Percentiles rank a stretch among this genome's conserved stretches.
phyloP scores from a whole-genome alignment of 345 rosid species.

The Hibiscus trionum region DNA sequence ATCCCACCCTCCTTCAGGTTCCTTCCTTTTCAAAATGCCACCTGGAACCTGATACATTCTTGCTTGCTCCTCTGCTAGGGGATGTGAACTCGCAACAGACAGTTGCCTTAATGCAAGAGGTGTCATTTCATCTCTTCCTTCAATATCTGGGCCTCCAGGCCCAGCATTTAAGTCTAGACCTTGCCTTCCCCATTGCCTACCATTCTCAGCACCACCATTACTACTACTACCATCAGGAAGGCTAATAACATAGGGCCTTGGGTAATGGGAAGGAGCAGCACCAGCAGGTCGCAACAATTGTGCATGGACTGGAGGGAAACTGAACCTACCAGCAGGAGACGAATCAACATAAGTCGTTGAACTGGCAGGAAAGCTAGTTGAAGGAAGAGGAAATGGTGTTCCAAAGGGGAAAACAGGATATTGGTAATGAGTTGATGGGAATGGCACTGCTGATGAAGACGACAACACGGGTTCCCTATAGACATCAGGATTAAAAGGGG shows the following conservation, averaged over 20 bases:
- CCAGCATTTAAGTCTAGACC: constrained; percentile 80
- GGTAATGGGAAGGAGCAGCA: constrained; percentile 45
- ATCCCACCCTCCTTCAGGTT: constrained; percentile 91
- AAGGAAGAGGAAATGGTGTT: constrained; percentile 46
- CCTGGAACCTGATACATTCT: constrained; percentile 63
- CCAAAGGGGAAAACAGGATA: constrained; percentile 65
- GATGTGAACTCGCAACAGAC: constrained; percentile 45
- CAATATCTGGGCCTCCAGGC: constrained; percentile 58
- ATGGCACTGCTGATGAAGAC: constrained; percentile 72
- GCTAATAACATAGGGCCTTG: constrained; percentile 58
- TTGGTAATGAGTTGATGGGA: constrained; percentile 55
- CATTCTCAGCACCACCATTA: constrained; percentile 34
- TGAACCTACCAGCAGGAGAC: constrained; percentile 49
- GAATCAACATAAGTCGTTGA: constrained; percentile 64
- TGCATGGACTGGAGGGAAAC: constrained; percentile 58
- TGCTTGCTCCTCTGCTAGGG: constrained; percentile 54
- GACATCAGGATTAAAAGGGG: constrained; percentile 48
- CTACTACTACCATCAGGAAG: constrained; percentile 45
- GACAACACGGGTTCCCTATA: constrained; percentile 61
- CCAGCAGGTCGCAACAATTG: constrained; percentile 54
- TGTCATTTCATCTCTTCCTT: constrained; percentile 57
- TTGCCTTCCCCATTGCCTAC: constrained; percentile 63
- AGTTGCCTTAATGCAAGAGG: constrained; percentile 41
- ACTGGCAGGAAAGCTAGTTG: constrained; percentile 55
- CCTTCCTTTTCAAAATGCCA: constrained; percentile 64